These are phyloP conservation scores for Pseudogymnoascus sp. DNA, from an alignment of 2,329 filamentous ascomycete genomes.

Conservation along the genomic window DNA sequence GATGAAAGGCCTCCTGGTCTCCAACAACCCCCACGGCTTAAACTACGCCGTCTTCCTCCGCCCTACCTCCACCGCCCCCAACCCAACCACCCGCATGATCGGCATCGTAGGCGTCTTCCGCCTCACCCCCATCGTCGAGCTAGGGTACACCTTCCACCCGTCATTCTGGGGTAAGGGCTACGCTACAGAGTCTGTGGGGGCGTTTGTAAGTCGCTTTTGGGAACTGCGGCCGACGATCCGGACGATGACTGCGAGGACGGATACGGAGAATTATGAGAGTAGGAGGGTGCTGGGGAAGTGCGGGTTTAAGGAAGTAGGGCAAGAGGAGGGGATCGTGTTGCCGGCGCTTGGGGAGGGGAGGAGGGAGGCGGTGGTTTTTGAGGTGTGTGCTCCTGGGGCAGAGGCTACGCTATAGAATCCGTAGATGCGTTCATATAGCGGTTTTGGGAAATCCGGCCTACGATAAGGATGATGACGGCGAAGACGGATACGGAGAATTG, in stretches of 20 bases:
- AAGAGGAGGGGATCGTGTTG: not conserved
- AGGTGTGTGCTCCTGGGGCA: constrained; percentile 6
- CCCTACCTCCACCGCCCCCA: not conserved
- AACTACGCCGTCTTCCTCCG: constrained; percentile 16
- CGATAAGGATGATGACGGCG: constrained; percentile 13
- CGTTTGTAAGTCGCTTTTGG: constrained; percentile 4
- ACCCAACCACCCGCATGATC: not conserved
- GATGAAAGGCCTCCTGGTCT: constrained; percentile 12
- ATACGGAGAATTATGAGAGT: constrained; percentile 21
- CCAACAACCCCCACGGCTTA: constrained; percentile 12
- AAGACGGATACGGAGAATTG: constrained; percentile 23
- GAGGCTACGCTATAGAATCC: constrained; percentile 15
- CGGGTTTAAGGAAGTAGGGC: constrained; percentile 20
- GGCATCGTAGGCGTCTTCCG: constrained; percentile 9
- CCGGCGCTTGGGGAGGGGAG: not conserved
- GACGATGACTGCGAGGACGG: constrained; percentile 20
- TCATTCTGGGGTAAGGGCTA: constrained; percentile 14
- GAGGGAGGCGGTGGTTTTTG: constrained; percentile 6
- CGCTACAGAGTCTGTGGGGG: constrained; percentile 14
- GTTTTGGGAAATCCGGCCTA: constrained; percentile 11
- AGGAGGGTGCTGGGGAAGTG: constrained; percentile 24
- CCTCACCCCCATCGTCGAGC: constrained; percentile 3
- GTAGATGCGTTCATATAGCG: not conserved
- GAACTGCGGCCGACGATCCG: constrained; percentile 9
- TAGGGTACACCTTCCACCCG: constrained; percentile 16